phyloP scores from a whole-genome alignment of 139 green algal genomes.

The Desmodesmus armatus region DNA sequence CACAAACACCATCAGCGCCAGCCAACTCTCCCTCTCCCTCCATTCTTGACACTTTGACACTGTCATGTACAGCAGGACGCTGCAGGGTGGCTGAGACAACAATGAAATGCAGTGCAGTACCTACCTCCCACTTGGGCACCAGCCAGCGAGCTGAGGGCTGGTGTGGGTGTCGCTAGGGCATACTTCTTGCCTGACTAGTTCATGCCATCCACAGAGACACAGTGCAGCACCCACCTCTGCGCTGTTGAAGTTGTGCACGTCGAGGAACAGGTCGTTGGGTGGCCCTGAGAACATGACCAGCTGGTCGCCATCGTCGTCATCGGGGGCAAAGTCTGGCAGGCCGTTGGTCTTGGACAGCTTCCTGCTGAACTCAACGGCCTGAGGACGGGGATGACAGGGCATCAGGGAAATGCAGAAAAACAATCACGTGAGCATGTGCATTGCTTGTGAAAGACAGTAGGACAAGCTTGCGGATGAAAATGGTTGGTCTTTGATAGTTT shows the following conservation, averaged over 20 bases:
- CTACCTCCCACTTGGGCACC: too few relatives aligned
- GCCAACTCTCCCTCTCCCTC: too few relatives aligned
- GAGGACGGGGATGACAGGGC: not conserved
- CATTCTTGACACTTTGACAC: too few relatives aligned
- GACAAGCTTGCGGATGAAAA: too few relatives aligned
- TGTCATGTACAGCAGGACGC: not conserved
- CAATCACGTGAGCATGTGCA: too few relatives aligned
- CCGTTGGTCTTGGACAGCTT: conserved; percentile 5
- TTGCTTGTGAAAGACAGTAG: too few relatives aligned
- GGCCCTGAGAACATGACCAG: conserved; percentile 55
- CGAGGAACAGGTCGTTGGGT: conserved; percentile 14
- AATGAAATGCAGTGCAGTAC: too few relatives aligned
- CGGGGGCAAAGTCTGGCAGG: conserved; percentile 5
- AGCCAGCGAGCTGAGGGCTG: too few relatives aligned
- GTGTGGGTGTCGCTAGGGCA: too few relatives aligned
- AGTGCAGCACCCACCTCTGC: conserved; percentile 30
- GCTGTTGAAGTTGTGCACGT: conserved; percentile 35
- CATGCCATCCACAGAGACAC: conserved; percentile 25
- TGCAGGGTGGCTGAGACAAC: not conserved
- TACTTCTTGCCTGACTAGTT: conserved; percentile 51
- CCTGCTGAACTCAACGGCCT: conserved; percentile 28
- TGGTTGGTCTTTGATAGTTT: too few relatives aligned
- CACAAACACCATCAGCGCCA: too few relatives aligned
- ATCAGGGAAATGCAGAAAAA: too few relatives aligned
- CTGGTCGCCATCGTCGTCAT: conserved; percentile 54